Percentiles rank a stretch among this genome's conserved stretches.
These are phyloP conservation scores for Neurospora tetraspora DNA, from an alignment of 495 filamentous ascomycete genomes.

Conservation along the genomic window DNA sequence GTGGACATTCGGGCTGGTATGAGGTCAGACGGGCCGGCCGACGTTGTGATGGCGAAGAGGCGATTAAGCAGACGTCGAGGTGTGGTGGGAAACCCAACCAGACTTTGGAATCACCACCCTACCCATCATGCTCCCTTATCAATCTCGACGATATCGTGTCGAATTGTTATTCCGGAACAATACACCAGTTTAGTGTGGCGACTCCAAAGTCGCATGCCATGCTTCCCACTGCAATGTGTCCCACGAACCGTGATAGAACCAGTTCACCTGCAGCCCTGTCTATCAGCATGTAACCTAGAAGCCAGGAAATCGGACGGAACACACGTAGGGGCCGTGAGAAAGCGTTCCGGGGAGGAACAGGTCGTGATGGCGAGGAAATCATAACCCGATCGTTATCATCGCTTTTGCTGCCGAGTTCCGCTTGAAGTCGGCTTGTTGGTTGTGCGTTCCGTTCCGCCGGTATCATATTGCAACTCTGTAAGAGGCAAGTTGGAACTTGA, in stretches of 20 bases:
- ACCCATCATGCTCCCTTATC: not conserved
- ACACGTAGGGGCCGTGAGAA: not conserved
- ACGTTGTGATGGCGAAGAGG: not conserved
- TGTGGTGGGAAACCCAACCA: not conserved
- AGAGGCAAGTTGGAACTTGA: not conserved
- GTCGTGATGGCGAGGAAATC: not conserved
- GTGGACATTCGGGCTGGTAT: constrained; percentile 36
- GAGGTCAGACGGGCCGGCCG: not conserved
- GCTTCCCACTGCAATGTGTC: not conserved
- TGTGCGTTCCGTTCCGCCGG: not conserved
- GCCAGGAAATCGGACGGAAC: not conserved
- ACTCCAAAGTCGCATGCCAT: not conserved
- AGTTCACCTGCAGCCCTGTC: not conserved
- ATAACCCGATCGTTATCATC: not conserved
- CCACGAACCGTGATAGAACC: not conserved
- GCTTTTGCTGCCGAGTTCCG: not conserved
- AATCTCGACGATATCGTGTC: not conserved
- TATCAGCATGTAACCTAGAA: not conserved
- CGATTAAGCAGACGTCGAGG: not conserved
- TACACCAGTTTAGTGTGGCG: not conserved
- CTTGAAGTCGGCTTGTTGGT: not conserved
- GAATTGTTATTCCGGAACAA: not conserved
- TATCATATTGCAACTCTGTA: not conserved
- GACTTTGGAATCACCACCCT: not conserved
- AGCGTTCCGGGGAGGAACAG: not conserved